Base-by-base conservation (phyloP, 2,329 filamentous ascomycete genomes). In the Pseudodiploospora longispora region DNA sequence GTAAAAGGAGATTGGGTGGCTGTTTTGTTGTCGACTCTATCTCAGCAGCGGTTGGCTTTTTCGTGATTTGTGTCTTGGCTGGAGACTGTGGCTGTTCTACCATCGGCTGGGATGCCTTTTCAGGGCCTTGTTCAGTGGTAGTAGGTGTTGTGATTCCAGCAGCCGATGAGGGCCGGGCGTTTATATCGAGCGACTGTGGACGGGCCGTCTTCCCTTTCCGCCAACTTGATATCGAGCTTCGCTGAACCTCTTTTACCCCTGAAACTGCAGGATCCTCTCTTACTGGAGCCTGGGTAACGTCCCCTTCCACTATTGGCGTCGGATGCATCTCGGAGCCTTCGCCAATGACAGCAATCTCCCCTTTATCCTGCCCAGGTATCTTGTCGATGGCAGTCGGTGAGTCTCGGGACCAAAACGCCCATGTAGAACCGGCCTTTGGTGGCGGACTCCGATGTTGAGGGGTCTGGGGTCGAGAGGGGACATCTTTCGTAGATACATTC, bases 391-490 rank as follows among this genome's bases (percentile, higher is more conserved):
- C 52, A 35, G 63, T 67, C 6, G 66, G 59, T 2, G 70, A 62
- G 51, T 83, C 80, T 38, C 74, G 77, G 10, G 82, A 87, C 85
- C 85, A 91, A 52, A 91, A 90, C 0, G 83, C 85, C 86, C 86
- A 91, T 0, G 82, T 85, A 1, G 85, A 84, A 9, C 76, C 77
- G 12, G 71, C 68, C 10, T 73, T 67, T 5, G 71, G 71, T n/a
- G 63, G 56, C 2, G 64, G 55, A 6, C 58, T 55, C 44, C 63
- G 49, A 30, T 54, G 59, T 44, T 60, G 55, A 10, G 59, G 43
- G 6, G 59, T 44, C 6, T 61, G 59, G 1, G 64, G 48, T 6
- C 59, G 52, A 10, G 60, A 49, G 4, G 65, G 57, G 3, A 66
- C 66, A 51, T 76, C 69, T 38, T 68, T 45, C 64, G 71, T 60